A percentile compares a stretch with the other conserved stretches of the same genome.
phyloP scores from a whole-genome alignment of 2,329 filamentous ascomycete species.

The Elsinoe fawcettii region DNA sequence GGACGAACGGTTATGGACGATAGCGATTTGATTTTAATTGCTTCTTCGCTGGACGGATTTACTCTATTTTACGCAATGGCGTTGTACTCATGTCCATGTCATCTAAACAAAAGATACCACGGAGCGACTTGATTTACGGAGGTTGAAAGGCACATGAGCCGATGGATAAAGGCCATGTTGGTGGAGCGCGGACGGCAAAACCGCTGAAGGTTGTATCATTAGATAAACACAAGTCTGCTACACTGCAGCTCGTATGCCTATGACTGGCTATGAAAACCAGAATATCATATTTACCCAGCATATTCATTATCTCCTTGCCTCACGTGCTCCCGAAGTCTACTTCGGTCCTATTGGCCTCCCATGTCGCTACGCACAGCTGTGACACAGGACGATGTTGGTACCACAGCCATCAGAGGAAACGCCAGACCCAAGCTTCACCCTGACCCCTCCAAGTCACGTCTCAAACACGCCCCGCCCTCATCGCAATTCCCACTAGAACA shows the following conservation, averaged over 20 bases:
- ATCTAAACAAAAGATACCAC: constrained; percentile 15
- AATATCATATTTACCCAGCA: background rate
- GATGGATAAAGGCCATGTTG: background rate
- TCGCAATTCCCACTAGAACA: background rate
- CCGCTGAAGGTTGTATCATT: constrained; percentile 7
- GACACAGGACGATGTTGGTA: constrained; percentile 1
- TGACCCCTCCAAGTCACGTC: background rate
- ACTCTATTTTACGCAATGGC: constrained; percentile 1
- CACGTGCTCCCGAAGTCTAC: background rate
- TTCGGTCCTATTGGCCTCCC: background rate
- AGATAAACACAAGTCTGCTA: constrained; percentile 15
- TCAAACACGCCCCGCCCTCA: constrained; percentile 8
- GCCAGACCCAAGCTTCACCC: background rate
- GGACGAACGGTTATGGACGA: constrained; percentile 15
- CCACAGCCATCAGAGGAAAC: constrained; percentile 2
- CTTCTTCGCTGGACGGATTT: constrained; percentile 1
- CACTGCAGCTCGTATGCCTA: constrained; percentile 6
- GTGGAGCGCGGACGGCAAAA: background rate
- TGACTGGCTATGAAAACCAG: background rate
- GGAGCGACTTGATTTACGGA: constrained; percentile 4
- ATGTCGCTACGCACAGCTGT: background rate
- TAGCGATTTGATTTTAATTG: constrained; percentile 12
- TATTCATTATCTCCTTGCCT: background rate
- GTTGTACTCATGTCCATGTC: constrained; percentile 5
- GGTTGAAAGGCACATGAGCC: background rate